Base-by-base conservation (phyloP, 1,284 basidiomycete species). In the Puccinia triticina region DNA sequence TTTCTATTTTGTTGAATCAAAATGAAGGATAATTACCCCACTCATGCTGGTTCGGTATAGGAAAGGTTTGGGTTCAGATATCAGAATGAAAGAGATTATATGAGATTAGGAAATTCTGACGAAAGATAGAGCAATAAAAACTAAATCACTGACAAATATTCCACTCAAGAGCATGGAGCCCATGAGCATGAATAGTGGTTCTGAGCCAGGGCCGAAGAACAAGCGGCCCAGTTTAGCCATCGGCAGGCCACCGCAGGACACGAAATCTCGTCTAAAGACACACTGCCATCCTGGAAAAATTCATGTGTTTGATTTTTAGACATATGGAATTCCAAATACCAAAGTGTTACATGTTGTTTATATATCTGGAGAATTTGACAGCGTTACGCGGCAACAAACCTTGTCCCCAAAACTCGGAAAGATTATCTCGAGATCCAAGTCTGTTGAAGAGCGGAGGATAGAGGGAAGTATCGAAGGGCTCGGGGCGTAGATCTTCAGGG, bases 91-190 rank as follows among this genome's bases (percentile, higher is more conserved):
- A 50, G 32, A 43, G 32, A 34, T 61, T 61, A 21, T 34, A 34
- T 34, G 0, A 66, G 23, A 50, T 37, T 14, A 2, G 32, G 29
- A 55, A 26, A 21, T 23, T 26, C n/a, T 50, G 46, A 14, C 10
- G 12, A 21, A 72, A 48, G 69, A 50, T 34, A 21, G 46, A 29
- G 21, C 18, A 69, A n/a, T n/a, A 23, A 48, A 72, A 10, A 50
- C 2, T 5, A 11, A 18, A 69, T 69, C 29, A 73, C 71, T 55
- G 29, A 75, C 73, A 48, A 75, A 75, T 29, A 75, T 75, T 2
- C 73, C 73, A 26, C 73, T 75, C 46, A 75, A 75, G n/a, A 75
- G 46, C 73, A 75, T 75, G 10, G 73, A 55, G 23, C 73, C 73
- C 53, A 75, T 75, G 18, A 75, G 37, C 7, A 29, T 37, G 32